These are phyloP conservation scores for Pseudonitzschia pungens DNA, from an alignment of 108 stramenopile species.

Conservation along the genomic window DNA sequence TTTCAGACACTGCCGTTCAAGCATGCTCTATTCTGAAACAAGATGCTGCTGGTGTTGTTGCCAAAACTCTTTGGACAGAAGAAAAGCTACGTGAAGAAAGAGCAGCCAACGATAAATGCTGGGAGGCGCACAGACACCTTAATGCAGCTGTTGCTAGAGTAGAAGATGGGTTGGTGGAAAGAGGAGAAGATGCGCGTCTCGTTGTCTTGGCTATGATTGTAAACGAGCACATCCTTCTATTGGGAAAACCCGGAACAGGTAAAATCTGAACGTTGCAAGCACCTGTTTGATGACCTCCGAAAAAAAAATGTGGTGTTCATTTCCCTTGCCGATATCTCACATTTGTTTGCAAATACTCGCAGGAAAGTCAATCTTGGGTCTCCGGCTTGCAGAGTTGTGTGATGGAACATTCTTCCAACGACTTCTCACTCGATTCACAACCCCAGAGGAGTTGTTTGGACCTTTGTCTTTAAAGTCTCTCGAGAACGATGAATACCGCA, in stretches of 20 bases:
- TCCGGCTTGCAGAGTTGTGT: conserved; percentile 56
- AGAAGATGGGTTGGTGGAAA: conserved; percentile 63
- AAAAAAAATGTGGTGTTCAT: background rate
- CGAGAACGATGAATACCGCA: conserved; percentile 70
- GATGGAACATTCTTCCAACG: conserved; percentile 73
- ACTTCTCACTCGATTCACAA: conserved; percentile 73
- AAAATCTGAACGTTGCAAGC: background rate
- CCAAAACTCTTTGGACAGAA: conserved; percentile 6
- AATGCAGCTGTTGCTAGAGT: conserved; percentile 45
- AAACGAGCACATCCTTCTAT: conserved; percentile 64
- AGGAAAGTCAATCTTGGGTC: conserved; percentile 43
- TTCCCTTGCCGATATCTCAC: background rate
- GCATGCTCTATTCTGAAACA: conserved; percentile 2
- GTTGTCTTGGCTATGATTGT: conserved; percentile 65
- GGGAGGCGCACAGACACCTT: conserved; percentile 7
- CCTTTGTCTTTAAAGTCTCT: conserved; percentile 61
- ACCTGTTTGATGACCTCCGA: background rate
- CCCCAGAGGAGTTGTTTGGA: conserved; percentile 74
- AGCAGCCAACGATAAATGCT: background rate
- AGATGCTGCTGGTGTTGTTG: background rate
- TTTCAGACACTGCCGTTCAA: background rate
- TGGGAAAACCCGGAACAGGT: conserved; percentile 10
- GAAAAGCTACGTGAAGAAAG: conserved; percentile 16
- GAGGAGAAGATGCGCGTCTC: conserved; percentile 61
- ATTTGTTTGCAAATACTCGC: background rate